Conservation (phyloP, 345 rosid genomes). For the Pistacia vera region DNA sequence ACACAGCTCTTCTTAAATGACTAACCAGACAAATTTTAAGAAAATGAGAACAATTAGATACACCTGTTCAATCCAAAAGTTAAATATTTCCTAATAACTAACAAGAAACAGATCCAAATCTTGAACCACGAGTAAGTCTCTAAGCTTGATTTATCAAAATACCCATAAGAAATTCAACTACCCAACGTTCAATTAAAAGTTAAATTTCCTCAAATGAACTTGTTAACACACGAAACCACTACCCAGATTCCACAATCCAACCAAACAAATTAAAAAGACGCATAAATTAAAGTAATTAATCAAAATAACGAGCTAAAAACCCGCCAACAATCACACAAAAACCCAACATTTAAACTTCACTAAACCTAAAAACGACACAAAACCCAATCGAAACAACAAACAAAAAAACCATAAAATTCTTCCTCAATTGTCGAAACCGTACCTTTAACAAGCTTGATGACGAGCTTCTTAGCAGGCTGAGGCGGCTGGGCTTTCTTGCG, state of each 20-base stretch:
- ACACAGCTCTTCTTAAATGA: not conserved
- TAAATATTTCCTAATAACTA: not conserved
- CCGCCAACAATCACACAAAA: not conserved
- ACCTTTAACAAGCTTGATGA: slow-evolving; percentile 91
- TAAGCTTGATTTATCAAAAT: not conserved
- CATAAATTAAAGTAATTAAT: slow-evolving; percentile 2
- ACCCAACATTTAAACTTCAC: not conserved
- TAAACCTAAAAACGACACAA: not conserved
- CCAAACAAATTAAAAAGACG: slow-evolving; percentile 4
- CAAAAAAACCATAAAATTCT: not conserved
- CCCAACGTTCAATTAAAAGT: not conserved
- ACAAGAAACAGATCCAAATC: not conserved
- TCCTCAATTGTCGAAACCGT: not conserved
- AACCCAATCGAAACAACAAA: slow-evolving; percentile 15
- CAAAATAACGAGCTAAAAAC: not conserved
- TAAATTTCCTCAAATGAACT: not conserved
- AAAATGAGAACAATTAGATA: not conserved
- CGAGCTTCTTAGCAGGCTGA: slow-evolving; percentile 85
- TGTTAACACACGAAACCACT: not conserved
- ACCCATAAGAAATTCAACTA: slow-evolving; percentile 11
- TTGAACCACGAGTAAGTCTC: not conserved
- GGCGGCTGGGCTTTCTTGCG: slow-evolving; percentile 88
- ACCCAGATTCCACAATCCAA: slow-evolving; percentile 19
- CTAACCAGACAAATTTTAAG: not conserved
- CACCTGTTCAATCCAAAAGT: not conserved